Evolutionary conservation across 208 protist species (phyloP), one percentile per base, ranked within the genome.

Genomic region (Leishmania turanica): DNA sequence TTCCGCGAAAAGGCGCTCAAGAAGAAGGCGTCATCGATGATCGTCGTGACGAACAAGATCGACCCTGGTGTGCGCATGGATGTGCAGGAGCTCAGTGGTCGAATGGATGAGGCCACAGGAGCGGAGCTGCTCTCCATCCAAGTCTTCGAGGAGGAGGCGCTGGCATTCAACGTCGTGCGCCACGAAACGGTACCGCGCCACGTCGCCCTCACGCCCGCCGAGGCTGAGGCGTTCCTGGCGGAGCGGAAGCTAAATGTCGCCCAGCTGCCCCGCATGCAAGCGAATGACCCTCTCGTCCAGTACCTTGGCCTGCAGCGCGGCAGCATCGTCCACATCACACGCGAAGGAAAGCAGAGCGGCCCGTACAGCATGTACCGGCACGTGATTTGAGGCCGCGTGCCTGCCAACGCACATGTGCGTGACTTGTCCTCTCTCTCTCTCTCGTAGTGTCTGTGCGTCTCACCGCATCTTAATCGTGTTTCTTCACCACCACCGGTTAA

Each of bases 321-420:
- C 27, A 90, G 98, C 81, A 92, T 99, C 37, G 94, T 99, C 31
- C 97, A 98, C 83, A 99, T 99, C 85, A 93, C 94, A 21, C 96
- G 98, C 17, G 80, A 90, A 9, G 93, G 88, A 15, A 97, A 99
- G 81, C 99, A 99, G 27, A 98, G 98, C 45, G 98, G 98, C 21
- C 89, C 97, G 3, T 99, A 99, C 87, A 93, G 99, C 81, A 99
- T 99, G 85, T 99, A 99, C 88, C 93, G 99, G 15, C 91, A 99
- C 76, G 97, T 99, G 49, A 87, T 98, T 54, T 99, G 92, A 87
- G 15, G 11, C 56, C 27, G 56, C 34, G 49, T 34, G 54, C 37
- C 53, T 49, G 11, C 37, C 3, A 62, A 19, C 34, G 34, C 54
- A 21, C 15, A 15, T 49, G 53, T 65, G 53, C 19, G 53, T 19